These are phyloP conservation scores for Dorcoceras hygrometricum DNA, from an alignment of 257 asterid genomes.

Conservation along the genomic window DNA sequence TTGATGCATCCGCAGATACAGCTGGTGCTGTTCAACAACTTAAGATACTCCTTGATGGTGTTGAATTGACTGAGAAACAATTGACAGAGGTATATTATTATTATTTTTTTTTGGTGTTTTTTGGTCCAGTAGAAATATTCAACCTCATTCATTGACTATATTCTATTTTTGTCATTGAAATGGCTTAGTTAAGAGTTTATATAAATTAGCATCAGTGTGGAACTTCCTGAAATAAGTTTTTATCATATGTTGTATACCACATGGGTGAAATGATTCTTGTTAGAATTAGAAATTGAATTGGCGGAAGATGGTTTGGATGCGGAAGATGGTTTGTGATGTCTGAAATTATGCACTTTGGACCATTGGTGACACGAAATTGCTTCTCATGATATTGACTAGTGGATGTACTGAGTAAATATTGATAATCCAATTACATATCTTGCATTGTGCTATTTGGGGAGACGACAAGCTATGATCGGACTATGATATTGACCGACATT, in stretches of 20 bases:
- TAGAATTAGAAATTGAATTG: neutral
- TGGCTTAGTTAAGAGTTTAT: neutral
- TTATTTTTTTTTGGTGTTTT: neutral
- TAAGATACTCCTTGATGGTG: conserved; percentile 86
- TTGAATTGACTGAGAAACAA: conserved; percentile 98
- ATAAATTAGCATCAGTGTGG: neutral
- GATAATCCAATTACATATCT: neutral
- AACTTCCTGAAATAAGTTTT: neutral
- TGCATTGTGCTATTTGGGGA: neutral
- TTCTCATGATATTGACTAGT: neutral
- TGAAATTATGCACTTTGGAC: neutral
- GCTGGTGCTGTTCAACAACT: conserved; percentile 78
- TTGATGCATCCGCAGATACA: conserved; percentile 59
- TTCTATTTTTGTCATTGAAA: conserved; percentile 12
- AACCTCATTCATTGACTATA: conserved; percentile 2
- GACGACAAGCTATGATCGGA: neutral
- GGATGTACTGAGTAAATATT: neutral
- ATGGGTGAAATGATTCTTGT: too few species aligned
- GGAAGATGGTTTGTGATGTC: too few species aligned
- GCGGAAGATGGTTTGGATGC: neutral
- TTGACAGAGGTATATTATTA: conserved; percentile 92
- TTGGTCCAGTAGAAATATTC: neutral
- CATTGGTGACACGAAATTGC: neutral
- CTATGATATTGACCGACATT: neutral
- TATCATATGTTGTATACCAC: too few species aligned